phyloP scores from a whole-genome alignment of 2,329 filamentous ascomycete genomes.

The Emergomyces orientalis region DNA sequence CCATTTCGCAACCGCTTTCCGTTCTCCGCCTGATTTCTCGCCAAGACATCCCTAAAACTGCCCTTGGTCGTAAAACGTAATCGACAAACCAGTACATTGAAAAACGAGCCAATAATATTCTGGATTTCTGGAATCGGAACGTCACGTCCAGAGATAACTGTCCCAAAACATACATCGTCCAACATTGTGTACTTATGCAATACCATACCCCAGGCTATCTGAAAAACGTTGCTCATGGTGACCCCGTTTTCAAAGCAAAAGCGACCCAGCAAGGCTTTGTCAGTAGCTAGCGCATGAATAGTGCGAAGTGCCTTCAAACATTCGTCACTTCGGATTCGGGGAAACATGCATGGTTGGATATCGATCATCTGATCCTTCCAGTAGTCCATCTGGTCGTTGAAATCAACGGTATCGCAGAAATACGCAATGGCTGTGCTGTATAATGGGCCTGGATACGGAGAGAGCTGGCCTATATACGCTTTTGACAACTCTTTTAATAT shows the following conservation, averaged over 20 bases:
- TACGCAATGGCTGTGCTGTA: constrained; percentile 8
- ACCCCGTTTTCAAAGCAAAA: constrained; percentile 6
- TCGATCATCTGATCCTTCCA: constrained; percentile 8
- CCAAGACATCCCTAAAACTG: background rate
- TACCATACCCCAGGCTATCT: constrained; percentile 32
- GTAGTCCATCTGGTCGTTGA: constrained; percentile 8
- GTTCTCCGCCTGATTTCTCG: constrained; percentile 7
- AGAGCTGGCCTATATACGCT: constrained; percentile 4
- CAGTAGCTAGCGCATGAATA: background rate
- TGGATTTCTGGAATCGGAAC: constrained; percentile 29
- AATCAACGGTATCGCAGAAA: background rate
- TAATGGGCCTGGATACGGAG: background rate
- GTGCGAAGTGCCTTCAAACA: background rate
- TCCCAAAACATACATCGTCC: constrained; percentile 33
- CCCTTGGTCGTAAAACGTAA: background rate
- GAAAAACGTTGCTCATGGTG: constrained; percentile 25
- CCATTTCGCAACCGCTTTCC: constrained; percentile 8
- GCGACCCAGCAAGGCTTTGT: constrained; percentile 5
- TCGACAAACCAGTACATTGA: constrained; percentile 12
- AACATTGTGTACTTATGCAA: constrained; percentile 26
- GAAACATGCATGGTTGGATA: constrained; percentile 9
- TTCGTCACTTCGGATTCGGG: background rate
- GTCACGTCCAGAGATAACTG: constrained; percentile 32
- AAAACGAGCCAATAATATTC: constrained; percentile 29
- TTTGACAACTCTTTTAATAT: constrained; percentile 9